Percentiles rank a stretch among this genome's conserved stretches.
Evolutionary conservation across 768 basidiomycete species (phyloP).

Genomic region (Hebeloma cylindrosporum): DNA sequence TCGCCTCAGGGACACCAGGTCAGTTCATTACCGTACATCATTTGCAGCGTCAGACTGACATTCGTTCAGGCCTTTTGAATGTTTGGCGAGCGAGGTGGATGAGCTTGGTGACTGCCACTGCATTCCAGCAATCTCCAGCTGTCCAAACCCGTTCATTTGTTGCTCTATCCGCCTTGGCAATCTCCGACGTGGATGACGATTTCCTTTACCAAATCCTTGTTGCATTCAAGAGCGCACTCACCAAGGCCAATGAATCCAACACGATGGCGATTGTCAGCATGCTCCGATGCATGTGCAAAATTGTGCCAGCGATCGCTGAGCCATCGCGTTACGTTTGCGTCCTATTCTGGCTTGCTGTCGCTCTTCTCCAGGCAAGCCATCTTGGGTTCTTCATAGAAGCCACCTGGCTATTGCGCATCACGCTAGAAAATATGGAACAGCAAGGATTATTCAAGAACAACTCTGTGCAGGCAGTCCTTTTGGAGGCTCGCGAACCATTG

Average conservation of each 20-base stretch:
- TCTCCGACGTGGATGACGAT: conserved; percentile 87
- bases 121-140: conserved; percentile 86
- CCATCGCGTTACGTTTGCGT: conserved; percentile 72
- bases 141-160: conserved; percentile 89
- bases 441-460: conserved; percentile 57
- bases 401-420: conserved; percentile 60
- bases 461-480: conserved; percentile 54
- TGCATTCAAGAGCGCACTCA: conserved; percentile 73
- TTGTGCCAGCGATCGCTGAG: conserved; percentile 67
- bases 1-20: conserved; percentile 73
- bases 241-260: conserved; percentile 66
- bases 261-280: conserved; percentile 79
- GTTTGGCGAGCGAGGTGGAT: conserved; percentile 95
- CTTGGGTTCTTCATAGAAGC: conserved; percentile 70
- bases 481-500: conserved; percentile 64
- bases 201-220: conserved; percentile 92
- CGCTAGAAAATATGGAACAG: conserved; percentile 62
- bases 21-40: conserved; percentile 18
- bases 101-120: conserved; percentile 82
- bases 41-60: conserved; percentile 2
- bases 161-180: conserved; percentile 78
- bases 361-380: conserved; percentile 77
- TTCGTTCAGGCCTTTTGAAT: conserved; percentile 64
- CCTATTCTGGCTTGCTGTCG: conserved; percentile 88
- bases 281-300: conserved; percentile 80